phyloP scores from a whole-genome alignment of 1,284 basidiomycete species.

The Leccinum fallax region DNA sequence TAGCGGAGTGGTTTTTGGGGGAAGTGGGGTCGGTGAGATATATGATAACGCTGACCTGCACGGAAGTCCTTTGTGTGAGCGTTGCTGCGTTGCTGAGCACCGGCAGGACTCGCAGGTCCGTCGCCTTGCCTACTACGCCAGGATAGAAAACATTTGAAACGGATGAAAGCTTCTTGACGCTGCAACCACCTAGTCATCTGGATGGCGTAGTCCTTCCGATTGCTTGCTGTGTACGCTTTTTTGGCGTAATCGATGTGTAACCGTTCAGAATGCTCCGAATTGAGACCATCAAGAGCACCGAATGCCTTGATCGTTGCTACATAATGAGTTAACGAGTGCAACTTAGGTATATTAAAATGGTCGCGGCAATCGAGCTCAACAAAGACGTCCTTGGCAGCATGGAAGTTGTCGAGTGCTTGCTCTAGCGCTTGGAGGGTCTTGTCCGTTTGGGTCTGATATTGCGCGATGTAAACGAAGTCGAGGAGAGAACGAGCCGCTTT shows the following conservation, averaged over 20 bases:
- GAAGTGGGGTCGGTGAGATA: background rate
- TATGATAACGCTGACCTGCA: background rate
- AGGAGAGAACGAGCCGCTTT: background rate
- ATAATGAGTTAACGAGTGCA: constrained; percentile 13
- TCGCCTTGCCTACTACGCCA: background rate
- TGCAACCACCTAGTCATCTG: constrained; percentile 10
- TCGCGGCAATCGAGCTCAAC: background rate
- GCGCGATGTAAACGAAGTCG: constrained; percentile 1
- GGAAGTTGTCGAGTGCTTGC: background rate
- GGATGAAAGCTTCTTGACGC: constrained; percentile 9
- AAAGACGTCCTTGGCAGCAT: background rate
- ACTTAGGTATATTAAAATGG: constrained; percentile 13
- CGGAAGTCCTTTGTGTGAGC: background rate
- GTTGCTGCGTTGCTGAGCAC: background rate
- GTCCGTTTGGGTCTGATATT: background rate
- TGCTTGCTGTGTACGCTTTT: constrained; percentile 15
- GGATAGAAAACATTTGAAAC: constrained; percentile 1
- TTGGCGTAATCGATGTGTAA: constrained; percentile 24
- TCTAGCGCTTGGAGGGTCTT: background rate
- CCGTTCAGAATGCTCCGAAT: constrained; percentile 18
- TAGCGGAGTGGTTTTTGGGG: background rate
- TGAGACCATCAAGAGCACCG: constrained; percentile 13
- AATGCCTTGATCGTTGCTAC: constrained; percentile 6
- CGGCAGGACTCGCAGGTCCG: background rate
- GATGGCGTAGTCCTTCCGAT: constrained; percentile 11